Base-by-base conservation (phyloP, 306 rosid species). In the Cotoneaster glaucophyllus region DNA sequence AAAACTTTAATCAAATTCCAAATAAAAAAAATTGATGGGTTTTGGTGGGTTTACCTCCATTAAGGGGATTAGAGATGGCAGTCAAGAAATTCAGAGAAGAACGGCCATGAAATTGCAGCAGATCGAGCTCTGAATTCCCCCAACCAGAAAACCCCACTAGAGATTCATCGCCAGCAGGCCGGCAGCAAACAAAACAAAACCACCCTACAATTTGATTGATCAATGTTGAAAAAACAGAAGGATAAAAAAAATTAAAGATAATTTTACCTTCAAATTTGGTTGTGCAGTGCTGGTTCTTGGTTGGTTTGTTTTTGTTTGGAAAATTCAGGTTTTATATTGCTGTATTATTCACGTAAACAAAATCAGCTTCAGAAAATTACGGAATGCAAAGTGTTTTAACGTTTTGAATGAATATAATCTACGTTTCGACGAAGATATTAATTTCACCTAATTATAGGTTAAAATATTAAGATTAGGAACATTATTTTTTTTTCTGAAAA, bases 41-140 rank as follows among this genome's bases (percentile, higher is more conserved):
- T 45, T 18, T 71, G 4, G 11, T 41, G 80, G 84, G 82, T 76
- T 84, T 83, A 93, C 98, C 98, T 89, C 77, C 86, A 84, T 78
- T 22, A 68, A 76, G 22, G 64, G 74, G 81, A 78, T 59, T 83
- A 78, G 67, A 17, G 53, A 39, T 37, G 72, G 83, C 8, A 18
- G 71, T 86, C 65, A 86, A 70, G 83, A 85, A 74, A 59, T 37
- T 75, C 85, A 73, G 78, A 77, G 75, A 50, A 79, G 56, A 71
- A 58, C 12, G 54, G 72, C 75, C 89, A 82, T 83, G 58, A 73
- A 79, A 64, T 74, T 21, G 87, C 68, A 74, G 72, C 74, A 64
- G 86, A 89, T 83, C 82, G 65, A 80, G 78, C 79, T 80, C 71
- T 34, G 71, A 81, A 76, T 71, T 45, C 63, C 82, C 82, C 79